Conservation (phyloP, 2,329 filamentous ascomycete genomes). For the Exophiala alcalophila region DNA sequence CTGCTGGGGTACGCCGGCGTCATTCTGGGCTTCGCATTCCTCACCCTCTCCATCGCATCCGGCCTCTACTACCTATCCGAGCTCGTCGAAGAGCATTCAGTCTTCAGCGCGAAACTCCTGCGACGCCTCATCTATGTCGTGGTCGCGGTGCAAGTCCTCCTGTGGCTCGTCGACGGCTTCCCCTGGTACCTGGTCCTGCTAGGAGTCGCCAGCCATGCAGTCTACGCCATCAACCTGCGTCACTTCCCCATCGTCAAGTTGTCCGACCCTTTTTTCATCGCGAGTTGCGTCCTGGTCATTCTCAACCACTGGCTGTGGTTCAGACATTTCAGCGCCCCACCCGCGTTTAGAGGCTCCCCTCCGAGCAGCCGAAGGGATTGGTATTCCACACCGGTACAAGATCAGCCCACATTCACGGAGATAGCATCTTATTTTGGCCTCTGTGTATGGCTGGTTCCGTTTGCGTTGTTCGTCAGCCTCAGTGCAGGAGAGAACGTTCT, state of each 20-base stretch:
- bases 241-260: constrained; percentile 76
- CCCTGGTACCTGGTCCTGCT: constrained; percentile 71
- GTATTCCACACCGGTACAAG: constrained; percentile 40
- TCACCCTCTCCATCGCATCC: constrained; percentile 97
- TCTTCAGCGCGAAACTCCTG: constrained; percentile 83
- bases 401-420: constrained; percentile 80
- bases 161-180: constrained; percentile 81
- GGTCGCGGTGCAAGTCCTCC: constrained; percentile 68
- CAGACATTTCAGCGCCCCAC: constrained; percentile 71
- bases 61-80: constrained; percentile 98
- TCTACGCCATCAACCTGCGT: constrained; percentile 85
- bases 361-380: constrained; percentile 24
- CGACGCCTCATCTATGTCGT: constrained; percentile 80
- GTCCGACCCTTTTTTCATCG: constrained; percentile 78
- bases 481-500: constrained; percentile 93
- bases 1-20: constrained; percentile 86
- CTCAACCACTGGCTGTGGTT: constrained; percentile 96
- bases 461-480: constrained; percentile 88
- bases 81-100: constrained; percentile 95
- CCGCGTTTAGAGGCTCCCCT: constrained; percentile 50
- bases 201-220: constrained; percentile 73
- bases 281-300: constrained; percentile 80
- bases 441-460: constrained; percentile 95
- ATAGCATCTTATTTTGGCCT: constrained; percentile 95
- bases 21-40: constrained; percentile 83